Percentiles rank a stretch among this genome's conserved stretches.
Conservation (phyloP, 2,329 filamentous ascomycete species). For the Fusarium coicis region DNA sequence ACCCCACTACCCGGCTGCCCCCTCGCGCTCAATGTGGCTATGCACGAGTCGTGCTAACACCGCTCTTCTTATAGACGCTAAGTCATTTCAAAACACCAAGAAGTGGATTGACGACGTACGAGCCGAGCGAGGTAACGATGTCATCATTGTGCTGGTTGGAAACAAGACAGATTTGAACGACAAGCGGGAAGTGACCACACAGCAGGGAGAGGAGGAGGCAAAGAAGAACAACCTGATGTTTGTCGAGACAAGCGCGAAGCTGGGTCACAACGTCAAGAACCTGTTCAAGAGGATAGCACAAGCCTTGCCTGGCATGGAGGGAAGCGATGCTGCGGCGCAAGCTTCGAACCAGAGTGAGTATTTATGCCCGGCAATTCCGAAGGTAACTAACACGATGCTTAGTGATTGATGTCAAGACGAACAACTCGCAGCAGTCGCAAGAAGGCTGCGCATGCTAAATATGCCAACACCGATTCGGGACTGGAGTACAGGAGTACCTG, state of each 20-base stretch:
- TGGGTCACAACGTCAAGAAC: slow-evolving; percentile 97
- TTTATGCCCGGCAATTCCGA: neutral
- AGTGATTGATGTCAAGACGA: slow-evolving; percentile 97
- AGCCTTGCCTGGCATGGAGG: slow-evolving; percentile 97
- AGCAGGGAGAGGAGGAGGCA: slow-evolving; percentile 96
- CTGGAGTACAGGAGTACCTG: slow-evolving; percentile 43
- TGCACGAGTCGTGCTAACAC: slow-evolving; percentile 35
- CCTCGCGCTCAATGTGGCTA: slow-evolving; percentile 20
- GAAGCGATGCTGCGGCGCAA: slow-evolving; percentile 80
- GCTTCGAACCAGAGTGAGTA: slow-evolving; percentile 79
- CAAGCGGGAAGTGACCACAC: slow-evolving; percentile 95
- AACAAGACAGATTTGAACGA: slow-evolving; percentile 99
- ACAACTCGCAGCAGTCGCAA: slow-evolving; percentile 74
- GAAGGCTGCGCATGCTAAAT: slow-evolving; percentile 70
- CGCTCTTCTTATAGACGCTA: slow-evolving; percentile 70
- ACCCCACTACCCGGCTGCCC: slow-evolving; percentile 33
- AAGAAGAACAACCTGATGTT: slow-evolving; percentile 99
- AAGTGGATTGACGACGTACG: slow-evolving; percentile 99
- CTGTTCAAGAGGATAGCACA: slow-evolving; percentile 98
- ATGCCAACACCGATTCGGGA: slow-evolving; percentile 23
- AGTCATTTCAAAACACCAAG: slow-evolving; percentile 97
- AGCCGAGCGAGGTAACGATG: slow-evolving; percentile 95
- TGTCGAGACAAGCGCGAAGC: slow-evolving; percentile 97
- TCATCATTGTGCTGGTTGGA: slow-evolving; percentile 97
- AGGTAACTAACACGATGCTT: slow-evolving; percentile 31